phyloP scores from a whole-genome alignment of 139 green algal species.

The Coelastrella sp. region DNA sequence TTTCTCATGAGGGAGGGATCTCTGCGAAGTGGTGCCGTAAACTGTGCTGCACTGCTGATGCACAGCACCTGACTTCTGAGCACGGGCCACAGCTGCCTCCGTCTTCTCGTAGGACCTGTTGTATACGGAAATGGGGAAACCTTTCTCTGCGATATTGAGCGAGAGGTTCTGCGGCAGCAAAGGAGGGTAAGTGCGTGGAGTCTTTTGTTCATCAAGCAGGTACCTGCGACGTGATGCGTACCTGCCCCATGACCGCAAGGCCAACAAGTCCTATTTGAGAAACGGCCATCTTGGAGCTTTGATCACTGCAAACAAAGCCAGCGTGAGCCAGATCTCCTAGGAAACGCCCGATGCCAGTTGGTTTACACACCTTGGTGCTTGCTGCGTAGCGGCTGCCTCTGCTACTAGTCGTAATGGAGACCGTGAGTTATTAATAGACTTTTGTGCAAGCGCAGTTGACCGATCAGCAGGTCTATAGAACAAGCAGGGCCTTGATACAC shows the following conservation, averaged over 20 bases:
- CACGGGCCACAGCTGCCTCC: constrained; percentile 90
- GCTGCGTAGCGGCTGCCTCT: constrained; percentile 25
- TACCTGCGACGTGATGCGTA: constrained; percentile 46
- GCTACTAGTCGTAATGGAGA: not conserved
- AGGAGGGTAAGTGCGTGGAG: not conserved
- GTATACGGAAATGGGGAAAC: constrained; percentile 97
- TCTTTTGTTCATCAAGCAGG: not conserved
- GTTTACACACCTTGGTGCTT: constrained; percentile 27
- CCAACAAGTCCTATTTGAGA: constrained; percentile 93
- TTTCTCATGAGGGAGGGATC: not conserved
- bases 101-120: constrained; percentile 97
- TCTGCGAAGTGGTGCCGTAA: not conserved
- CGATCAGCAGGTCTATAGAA: not conserved
- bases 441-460: not conserved
- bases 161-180: constrained; percentile 93
- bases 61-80: constrained; percentile 88
- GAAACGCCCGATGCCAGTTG: constrained; percentile 16
- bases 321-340: constrained; percentile 5
- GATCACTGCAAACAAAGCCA: constrained; percentile 20
- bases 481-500: not conserved
- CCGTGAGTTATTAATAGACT: not conserved
- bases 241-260: constrained; percentile 99
- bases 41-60: not conserved
- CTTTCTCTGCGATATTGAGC: constrained; percentile 98
- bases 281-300: constrained; percentile 39